Evolutionary conservation across 805 yeast species (phyloP), one percentile per base, ranked within the genome.

Genomic region (Candida xyloterini): DNA sequence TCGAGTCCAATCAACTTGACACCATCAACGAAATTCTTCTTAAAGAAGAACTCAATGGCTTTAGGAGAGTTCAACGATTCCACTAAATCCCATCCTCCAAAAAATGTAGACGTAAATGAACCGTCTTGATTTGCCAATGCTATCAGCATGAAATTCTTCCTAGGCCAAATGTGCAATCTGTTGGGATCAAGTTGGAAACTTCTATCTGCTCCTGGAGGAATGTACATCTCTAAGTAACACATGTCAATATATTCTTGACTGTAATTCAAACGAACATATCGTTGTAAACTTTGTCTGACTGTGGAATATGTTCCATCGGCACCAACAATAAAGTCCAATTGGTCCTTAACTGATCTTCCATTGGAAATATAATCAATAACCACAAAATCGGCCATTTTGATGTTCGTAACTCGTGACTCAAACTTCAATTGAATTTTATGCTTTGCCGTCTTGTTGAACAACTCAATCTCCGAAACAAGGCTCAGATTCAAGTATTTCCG

Each of bases 131-230:
- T 90, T 8, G 97, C 85, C 43, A 90, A 70, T 0, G 96, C 96
- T 53, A 90, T 90, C 50, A 90, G 71, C 97, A 90, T 90, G 57
- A 70, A 86, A 38, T 84, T 71, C 43, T 80, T 76, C 32, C 96
- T 69, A 4, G 97, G 97, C 97, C 97, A 90, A 32, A 90, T 86
- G 55, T 90, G 97, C 36, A 90, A 70, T 57, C 86, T 88, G 62
- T 86, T 79, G 7, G 89, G 81, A 48, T 79, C 77, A 15, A 84
- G 66, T 13, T 67, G 63, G 52, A 79, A 84, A 15, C 66, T 54
- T 27, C 47, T 62, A 4, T 55, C 52, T 2, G 62, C 55, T 3
- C 69, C 67, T 0, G 87, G 73, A 8, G 95, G 89, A 30, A 90
- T 83, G 48, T 74, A 75, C 36, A 90, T 68, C 59, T 90, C 97